These are phyloP conservation scores for Lactifluus piperatus DNA, from an alignment of 768 basidiomycete genomes.

Conservation along the genomic window DNA sequence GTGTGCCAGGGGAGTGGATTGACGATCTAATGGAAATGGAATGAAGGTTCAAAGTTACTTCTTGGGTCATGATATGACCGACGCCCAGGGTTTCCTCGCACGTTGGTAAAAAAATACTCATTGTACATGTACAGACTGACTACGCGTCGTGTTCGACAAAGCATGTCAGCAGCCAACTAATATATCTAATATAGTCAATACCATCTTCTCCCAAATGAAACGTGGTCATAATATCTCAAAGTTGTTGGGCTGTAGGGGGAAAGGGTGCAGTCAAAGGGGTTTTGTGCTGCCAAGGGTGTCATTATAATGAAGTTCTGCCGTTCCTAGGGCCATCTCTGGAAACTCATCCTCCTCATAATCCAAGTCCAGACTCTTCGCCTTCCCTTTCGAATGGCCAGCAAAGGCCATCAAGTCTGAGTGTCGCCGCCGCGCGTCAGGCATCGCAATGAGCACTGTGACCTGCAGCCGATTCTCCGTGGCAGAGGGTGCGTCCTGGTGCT, in stretches of 20 bases:
- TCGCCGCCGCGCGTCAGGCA: slow-evolving; percentile 37
- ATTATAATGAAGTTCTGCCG: slow-evolving; percentile 30
- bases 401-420: background rate
- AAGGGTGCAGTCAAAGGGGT: background rate
- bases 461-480: slow-evolving; percentile 27
- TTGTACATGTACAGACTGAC: background rate
- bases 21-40: background rate
- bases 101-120: background rate
- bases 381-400: slow-evolving; percentile 19
- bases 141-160: background rate
- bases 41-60: background rate
- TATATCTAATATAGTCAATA: slow-evolving; percentile 16
- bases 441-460: slow-evolving; percentile 48
- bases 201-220: background rate
- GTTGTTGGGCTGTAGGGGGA: too few species aligned
- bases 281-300: background rate
- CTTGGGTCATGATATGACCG: background rate
- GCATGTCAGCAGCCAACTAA: slow-evolving; percentile 8
- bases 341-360: slow-evolving; percentile 27
- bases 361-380: slow-evolving; percentile 22
- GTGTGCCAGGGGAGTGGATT: background rate
- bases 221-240: background rate
- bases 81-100: background rate
- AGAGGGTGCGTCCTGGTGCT: background rate
- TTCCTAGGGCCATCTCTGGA: slow-evolving; percentile 44